phyloP scores from a whole-genome alignment of 2,329 filamentous ascomycete species.

The Ceratocystis variospora region DNA sequence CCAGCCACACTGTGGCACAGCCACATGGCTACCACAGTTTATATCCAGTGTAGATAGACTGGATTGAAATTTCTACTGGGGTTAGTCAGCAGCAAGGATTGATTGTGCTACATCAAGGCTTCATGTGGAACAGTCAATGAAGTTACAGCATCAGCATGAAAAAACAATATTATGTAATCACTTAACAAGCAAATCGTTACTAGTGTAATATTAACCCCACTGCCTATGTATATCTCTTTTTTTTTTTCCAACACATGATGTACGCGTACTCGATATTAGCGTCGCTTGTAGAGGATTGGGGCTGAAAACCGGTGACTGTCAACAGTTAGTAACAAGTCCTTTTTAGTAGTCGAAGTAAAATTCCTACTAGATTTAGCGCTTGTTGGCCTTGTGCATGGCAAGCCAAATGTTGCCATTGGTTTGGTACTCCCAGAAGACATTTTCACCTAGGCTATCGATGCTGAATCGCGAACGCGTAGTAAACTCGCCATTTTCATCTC shows the following conservation, averaged over 20 bases:
- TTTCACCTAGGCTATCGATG: constrained; percentile 41
- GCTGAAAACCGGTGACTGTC: too few species aligned
- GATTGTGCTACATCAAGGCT: neutral
- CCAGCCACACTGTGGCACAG: too few species aligned
- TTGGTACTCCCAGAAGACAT: constrained; percentile 24
- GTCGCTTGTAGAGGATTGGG: too few species aligned
- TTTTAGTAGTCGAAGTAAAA: neutral
- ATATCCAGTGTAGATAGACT: too few species aligned
- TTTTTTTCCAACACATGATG: neutral
- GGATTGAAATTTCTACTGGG: neutral
- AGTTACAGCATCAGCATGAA: neutral
- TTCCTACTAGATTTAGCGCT: neutral
- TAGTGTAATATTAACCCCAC: neutral
- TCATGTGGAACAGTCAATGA: neutral
- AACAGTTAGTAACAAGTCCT: too few species aligned
- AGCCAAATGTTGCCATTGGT: neutral
- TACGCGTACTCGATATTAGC: too few species aligned
- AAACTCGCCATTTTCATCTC: constrained; percentile 47
- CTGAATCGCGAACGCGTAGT: constrained; percentile 44
- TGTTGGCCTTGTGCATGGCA: neutral
- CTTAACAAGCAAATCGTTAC: neutral
- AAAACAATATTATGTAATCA: neutral
- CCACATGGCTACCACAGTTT: too few species aligned
- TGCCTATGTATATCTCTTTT: neutral
- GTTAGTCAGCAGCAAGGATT: neutral